These are phyloP conservation scores for Ophiosphaerella narmari DNA, from an alignment of 2,329 filamentous ascomycete species.

Conservation along the genomic window DNA sequence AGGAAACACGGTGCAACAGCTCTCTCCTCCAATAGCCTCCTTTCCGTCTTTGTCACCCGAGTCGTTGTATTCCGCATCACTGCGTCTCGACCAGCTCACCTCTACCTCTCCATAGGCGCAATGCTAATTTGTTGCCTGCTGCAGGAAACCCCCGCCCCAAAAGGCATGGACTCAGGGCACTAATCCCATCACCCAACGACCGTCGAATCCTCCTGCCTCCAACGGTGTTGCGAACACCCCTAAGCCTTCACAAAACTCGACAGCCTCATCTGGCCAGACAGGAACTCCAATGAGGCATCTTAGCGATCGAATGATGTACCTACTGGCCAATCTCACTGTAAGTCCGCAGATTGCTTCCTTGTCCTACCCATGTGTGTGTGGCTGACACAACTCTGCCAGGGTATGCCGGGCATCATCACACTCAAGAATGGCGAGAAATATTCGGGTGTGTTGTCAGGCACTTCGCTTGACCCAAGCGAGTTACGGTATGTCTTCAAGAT, in stretches of 20 bases:
- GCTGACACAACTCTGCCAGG: constrained; percentile 47
- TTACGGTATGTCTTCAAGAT: constrained; percentile 67
- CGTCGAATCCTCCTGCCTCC: constrained; percentile 53
- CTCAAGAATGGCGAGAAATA: constrained; percentile 65
- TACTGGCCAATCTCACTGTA: constrained; percentile 64
- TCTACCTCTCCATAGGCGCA: constrained; percentile 6
- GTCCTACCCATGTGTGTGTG: too few relatives aligned
- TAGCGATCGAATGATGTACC: constrained; percentile 63
- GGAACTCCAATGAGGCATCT: constrained; percentile 61
- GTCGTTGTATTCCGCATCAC: constrained; percentile 4
- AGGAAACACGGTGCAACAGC: constrained; percentile 39
- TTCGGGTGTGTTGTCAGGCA: constrained; percentile 64
- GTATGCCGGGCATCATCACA: constrained; percentile 59
- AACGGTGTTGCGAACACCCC: constrained; percentile 57
- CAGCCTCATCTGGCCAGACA: constrained; percentile 52
- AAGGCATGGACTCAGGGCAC: constrained; percentile 66
- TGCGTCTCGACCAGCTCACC: constrained; percentile 5
- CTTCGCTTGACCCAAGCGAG: constrained; percentile 57
- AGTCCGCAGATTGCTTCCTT: constrained; percentile 29
- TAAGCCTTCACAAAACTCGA: constrained; percentile 48
- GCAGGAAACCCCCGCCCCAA: constrained; percentile 57
- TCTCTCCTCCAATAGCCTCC: constrained; percentile 14
- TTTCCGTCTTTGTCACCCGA: constrained; percentile 5
- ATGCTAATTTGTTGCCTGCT: constrained; percentile 30
- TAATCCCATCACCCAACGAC: constrained; percentile 65